Conservation (phyloP, 2,329 filamentous ascomycete genomes). For the Blumeriella jaapii region DNA sequence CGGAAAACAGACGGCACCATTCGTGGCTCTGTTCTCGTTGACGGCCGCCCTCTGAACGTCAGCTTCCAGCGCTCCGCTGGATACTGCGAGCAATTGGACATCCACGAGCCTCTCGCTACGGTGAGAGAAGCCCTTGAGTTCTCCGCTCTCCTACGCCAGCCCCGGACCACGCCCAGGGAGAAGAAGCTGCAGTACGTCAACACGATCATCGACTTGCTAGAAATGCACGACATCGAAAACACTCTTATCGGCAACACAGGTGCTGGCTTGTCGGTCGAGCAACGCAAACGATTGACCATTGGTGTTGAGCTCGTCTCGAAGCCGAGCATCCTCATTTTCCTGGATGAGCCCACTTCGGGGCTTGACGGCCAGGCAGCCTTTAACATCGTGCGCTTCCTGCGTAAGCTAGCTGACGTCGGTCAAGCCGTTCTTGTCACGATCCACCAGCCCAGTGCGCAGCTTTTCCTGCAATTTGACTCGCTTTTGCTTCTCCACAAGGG, state of each 20-base stretch:
- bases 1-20: constrained; percentile 79
- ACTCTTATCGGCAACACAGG: constrained; percentile 53
- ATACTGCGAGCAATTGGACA: constrained; percentile 86
- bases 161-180: constrained; percentile 52
- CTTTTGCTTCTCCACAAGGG: constrained; percentile 53
- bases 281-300: constrained; percentile 50
- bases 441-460: constrained; percentile 41
- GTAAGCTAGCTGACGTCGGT: constrained; percentile 45
- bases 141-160: constrained; percentile 78
- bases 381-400: constrained; percentile 50
- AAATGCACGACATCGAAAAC: constrained; percentile 56
- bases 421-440: constrained; percentile 45
- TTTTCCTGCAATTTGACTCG: constrained; percentile 47
- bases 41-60: constrained; percentile 55
- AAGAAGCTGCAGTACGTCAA: constrained; percentile 85
- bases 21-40: constrained; percentile 64
- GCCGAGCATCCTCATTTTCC: constrained; percentile 46
- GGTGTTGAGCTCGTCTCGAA: constrained; percentile 48
- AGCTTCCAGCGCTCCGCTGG: constrained; percentile 69
- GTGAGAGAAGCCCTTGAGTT: constrained; percentile 84
- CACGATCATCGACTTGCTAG: constrained; percentile 54
- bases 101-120: constrained; percentile 68
- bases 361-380: constrained; percentile 53
- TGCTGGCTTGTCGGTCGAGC: constrained; percentile 48
- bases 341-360: constrained; percentile 50